Base-by-base conservation (phyloP, 441 rosid genomes). In the Arabidopsis hybrid region DNA sequence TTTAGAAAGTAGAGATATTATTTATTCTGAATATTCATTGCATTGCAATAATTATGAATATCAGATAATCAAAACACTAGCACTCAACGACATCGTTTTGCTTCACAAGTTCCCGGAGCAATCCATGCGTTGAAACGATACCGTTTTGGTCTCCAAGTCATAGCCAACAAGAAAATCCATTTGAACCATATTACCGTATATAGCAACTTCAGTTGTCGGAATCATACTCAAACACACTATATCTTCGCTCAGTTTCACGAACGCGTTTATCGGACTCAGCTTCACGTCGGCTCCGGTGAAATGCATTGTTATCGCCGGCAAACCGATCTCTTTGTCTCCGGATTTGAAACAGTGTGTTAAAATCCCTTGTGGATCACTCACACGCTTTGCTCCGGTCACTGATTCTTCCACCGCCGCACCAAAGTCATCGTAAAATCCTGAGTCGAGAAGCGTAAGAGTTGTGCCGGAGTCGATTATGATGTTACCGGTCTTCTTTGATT, bases 401-500 rank as follows among this genome's bases (percentile, higher is more conserved):
- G 78, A 62, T 18, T 56, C 65, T 34, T 29, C 78, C 60, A 86
- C 67, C n/a, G 50, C 76, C 6, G 77, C 31, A 56, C 80, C 86
- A 18, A 86, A 35, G 4, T 13, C 32, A 5, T 53, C 50, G 67
- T 79, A 81, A 8, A 86, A 74, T 12, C 71, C 80, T 0, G 36
- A 18, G 1, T 82, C 84, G 0, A 86, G 65, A 1, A 63, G 36
- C 9, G 81, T 82, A 1, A 84, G 73, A 0, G 87, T 80, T 3
- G 84, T 81, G 1, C 88, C 89, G 0, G 87, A 75, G 60, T 83
- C 91, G 16, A 85, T 81, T 8, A 87, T 36, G 38, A 87, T 76
- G 63, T 87, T 85, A 5, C 87, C 88, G 13, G 71, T n/a, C 62
- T n/a, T 32, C 65, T 69, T 7, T 14, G 69, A 9, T 63, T 29